phyloP scores from a whole-genome alignment of 1,284 basidiomycete species.

The Ustanciosporium gigantosporum region DNA sequence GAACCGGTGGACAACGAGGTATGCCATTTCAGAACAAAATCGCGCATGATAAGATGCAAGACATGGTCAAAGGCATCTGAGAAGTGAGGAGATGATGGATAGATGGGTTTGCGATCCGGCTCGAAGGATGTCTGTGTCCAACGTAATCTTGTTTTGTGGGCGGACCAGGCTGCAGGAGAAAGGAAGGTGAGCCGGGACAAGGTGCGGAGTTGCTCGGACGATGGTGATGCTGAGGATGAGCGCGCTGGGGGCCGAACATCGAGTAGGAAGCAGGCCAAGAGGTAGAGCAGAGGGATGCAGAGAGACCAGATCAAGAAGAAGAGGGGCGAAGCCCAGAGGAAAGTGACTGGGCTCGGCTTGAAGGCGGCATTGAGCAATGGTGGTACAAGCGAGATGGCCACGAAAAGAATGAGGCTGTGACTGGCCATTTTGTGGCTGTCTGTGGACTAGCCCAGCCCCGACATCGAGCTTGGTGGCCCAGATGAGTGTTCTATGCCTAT shows the following conservation, averaged over 20 bases:
- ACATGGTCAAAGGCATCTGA: conserved; percentile 16
- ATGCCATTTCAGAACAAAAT: conserved; percentile 53
- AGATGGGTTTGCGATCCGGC: not conserved
- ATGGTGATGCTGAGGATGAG: not conserved
- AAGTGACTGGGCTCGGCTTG: conserved; percentile 12
- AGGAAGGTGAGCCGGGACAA: conserved; percentile 30
- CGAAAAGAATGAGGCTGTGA: not conserved
- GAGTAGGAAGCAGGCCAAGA: conserved; percentile 14
- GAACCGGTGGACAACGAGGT: conserved; percentile 29
- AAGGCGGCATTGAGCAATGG: conserved; percentile 20
- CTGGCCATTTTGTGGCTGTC: not conserved
- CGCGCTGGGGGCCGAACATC: conserved; percentile 5
- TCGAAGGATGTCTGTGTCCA: conserved; percentile 8
- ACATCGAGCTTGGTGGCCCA: too few species aligned
- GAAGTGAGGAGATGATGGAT: conserved; percentile 10
- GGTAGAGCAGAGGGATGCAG: conserved; percentile 3
- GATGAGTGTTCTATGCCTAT: too few species aligned
- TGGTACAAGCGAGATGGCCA: conserved; percentile 2
- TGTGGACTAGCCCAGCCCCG: too few species aligned
- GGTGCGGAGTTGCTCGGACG: conserved; percentile 6
- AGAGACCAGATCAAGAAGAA: conserved; percentile 13
- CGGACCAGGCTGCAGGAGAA: conserved; percentile 34
- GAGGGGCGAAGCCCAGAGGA: conserved; percentile 24
- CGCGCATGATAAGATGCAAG: conserved; percentile 40
- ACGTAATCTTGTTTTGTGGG: conserved; percentile 24